Evolutionary conservation across 2,329 filamentous ascomycete genomes (phyloP).

Genomic region (Pseudocercospora pini-densiflorae): DNA sequence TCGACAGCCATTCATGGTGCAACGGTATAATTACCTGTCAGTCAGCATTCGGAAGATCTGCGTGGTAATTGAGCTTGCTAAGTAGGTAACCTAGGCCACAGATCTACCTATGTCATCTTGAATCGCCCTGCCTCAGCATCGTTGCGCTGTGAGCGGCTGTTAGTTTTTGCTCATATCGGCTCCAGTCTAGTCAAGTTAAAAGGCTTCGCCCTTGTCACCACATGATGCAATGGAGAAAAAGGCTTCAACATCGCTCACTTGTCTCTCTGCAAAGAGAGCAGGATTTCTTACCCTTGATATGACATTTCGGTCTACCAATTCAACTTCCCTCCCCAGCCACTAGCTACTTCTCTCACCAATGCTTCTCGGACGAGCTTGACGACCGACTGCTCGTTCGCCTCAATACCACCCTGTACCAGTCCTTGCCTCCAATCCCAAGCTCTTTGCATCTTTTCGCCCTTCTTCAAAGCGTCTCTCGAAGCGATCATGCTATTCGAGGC

Average conservation of each 20-base stretch:
- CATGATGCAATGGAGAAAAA: too few species aligned
- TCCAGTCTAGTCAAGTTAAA: neutral
- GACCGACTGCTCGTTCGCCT: constrained; percentile 22
- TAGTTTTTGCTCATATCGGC: neutral
- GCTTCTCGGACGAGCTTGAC: constrained; percentile 27
- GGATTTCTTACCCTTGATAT: too few species aligned
- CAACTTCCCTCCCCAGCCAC: constrained; percentile 29
- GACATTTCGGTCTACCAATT: constrained; percentile 17
- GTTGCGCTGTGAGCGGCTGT: neutral
- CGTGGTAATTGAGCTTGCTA: neutral
- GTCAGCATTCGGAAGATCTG: neutral
- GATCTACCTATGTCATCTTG: neutral
- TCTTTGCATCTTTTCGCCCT: constrained; percentile 19
- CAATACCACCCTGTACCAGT: constrained; percentile 23
- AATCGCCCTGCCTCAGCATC: neutral
- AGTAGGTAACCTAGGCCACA: too few species aligned
- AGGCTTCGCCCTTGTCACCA: too few species aligned
- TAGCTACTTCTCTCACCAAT: constrained; percentile 28
- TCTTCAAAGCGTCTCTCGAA: constrained; percentile 17
- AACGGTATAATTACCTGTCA: neutral
- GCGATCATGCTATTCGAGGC: constrained; percentile 25
- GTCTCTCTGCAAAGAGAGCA: too few species aligned
- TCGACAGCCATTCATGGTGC: neutral
- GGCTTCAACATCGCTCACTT: too few species aligned
- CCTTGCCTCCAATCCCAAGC: constrained; percentile 33